Conservation (phyloP, 2,329 filamentous ascomycete genomes). For the Diaporthe vexans region DNA sequence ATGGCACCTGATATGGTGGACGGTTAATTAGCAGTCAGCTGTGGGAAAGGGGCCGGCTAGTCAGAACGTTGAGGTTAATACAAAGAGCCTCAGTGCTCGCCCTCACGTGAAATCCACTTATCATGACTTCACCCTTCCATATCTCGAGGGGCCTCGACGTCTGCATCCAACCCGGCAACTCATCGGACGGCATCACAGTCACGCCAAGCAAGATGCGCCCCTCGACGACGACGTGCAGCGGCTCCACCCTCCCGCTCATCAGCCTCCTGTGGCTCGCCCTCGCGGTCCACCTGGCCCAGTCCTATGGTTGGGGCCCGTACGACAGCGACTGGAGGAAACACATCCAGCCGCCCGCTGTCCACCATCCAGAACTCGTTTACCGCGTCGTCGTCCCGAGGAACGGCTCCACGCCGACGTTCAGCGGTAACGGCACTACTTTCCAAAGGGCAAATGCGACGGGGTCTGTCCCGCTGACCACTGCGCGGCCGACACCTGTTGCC, state of each 20-base stretch:
- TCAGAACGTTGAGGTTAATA: neutral
- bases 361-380: conserved; percentile 32
- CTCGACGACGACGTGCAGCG: conserved; percentile 1
- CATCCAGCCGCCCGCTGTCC: neutral
- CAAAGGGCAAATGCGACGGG: conserved; percentile 31
- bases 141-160: conserved; percentile 26
- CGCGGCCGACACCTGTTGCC: conserved; percentile 7
- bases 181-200: conserved; percentile 7
- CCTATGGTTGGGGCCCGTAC: conserved; percentile 32
- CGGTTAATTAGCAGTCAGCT: neutral
- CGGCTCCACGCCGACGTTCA: conserved; percentile 14
- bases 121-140: conserved; percentile 27
- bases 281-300: conserved; percentile 1
- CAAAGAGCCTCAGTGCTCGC: conserved; percentile 19
- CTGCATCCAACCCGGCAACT: neutral
- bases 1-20: conserved; percentile 7
- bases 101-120: neutral
- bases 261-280: conserved; percentile 25
- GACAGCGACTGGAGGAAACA: conserved; percentile 28
- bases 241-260: conserved; percentile 5
- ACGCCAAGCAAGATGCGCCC: conserved; percentile 22
- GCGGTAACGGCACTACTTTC: conserved; percentile 33
- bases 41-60: neutral
- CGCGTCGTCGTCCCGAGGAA: conserved; percentile 35
- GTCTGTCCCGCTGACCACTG: conserved; percentile 23